Evolutionary conservation across 2,329 filamentous ascomycete genomes (phyloP), one percentile per base, ranked within the genome.

Genomic region (Ceratocystis harringtonii): DNA sequence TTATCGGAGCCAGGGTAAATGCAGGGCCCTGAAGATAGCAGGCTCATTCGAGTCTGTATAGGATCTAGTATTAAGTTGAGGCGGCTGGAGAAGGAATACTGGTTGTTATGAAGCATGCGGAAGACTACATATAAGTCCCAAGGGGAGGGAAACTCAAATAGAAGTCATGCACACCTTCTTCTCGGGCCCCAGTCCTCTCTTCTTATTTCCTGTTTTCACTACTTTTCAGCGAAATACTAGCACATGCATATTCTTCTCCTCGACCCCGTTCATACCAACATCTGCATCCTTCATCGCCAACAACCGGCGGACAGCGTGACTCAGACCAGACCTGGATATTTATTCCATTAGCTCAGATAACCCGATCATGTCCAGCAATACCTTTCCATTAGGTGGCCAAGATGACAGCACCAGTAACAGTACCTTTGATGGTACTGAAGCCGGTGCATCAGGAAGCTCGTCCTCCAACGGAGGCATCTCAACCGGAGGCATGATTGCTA

Each of bases 401-500:
- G 41, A 65, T 22, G 48, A 66, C 50, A 66, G 48, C 52, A 32
- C 43, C 61, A 50, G 66, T 45, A 75, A 76, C 17, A 73, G 71
- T 30, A 69, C 71, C 36, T 73, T 73, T 19, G 75, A 78, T 64
- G 80, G 83, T 67, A 78, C 76, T 68, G 81, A 81, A 43, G 81
- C 79, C 17, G 89, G 89, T 28, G 88, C 88, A 17, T 81, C 83
- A 45, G 88, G 89, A 19, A 74, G 79, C 17, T 82, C 80, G 68
- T 78, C 79, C 25, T 81, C 82, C 5, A 82, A 80, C 17, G 80
- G 88, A 69, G 78, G 78, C 45, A 75, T 94, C 25, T 89, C 87
- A 1, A 83, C 79, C 45, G 87, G 86, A 22, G 89, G 81, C 15
- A 77, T 91, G 70, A 80, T 89, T 66, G 88, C 88, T 61, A 90